Evolutionary conservation across 495 filamentous ascomycete genomes (phyloP).

Genomic region (Hypoxylon fragiforme): DNA sequence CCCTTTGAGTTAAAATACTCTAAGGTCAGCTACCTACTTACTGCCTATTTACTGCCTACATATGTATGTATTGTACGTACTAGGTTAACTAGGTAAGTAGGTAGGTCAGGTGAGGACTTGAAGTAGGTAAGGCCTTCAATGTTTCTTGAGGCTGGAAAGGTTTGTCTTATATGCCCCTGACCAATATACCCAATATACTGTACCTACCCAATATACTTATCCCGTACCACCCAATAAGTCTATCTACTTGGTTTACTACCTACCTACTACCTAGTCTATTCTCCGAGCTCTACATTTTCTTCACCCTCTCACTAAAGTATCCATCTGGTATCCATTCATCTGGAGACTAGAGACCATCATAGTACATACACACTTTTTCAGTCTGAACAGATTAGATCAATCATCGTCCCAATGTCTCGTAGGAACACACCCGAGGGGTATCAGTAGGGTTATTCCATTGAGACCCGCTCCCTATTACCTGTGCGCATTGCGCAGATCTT

Average conservation of each 20-base stretch:
- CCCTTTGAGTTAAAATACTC: slow-evolving; percentile 22
- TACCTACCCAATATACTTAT: too few relatives aligned
- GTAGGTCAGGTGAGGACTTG: too few relatives aligned
- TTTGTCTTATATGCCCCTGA: slow-evolving; percentile 31
- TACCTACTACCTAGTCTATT: neutral
- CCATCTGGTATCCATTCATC: neutral
- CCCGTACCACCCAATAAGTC: slow-evolving; percentile 29
- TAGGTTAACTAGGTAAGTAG: neutral
- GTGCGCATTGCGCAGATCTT: slow-evolving; percentile 34
- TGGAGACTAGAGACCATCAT: too few relatives aligned
- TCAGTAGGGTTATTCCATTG: slow-evolving; percentile 14
- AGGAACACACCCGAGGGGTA: slow-evolving; percentile 30
- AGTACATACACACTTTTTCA: too few relatives aligned
- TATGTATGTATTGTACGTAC: too few relatives aligned
- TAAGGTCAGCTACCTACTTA: too few relatives aligned
- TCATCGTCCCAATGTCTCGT: slow-evolving; percentile 22
- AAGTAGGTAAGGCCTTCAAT: neutral
- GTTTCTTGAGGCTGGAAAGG: slow-evolving; percentile 27
- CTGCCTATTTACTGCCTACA: too few relatives aligned
- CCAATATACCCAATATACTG: slow-evolving; percentile 23
- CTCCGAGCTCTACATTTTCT: neutral
- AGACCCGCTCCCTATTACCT: slow-evolving; percentile 36
- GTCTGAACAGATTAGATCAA: slow-evolving; percentile 3
- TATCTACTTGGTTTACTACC: slow-evolving; percentile 13
- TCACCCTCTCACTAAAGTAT: slow-evolving; percentile 26